Percentiles rank a stretch among this genome's conserved stretches.
Conservation (phyloP, 768 basidiomycete genomes). For the Pisolithus tinctorius region DNA sequence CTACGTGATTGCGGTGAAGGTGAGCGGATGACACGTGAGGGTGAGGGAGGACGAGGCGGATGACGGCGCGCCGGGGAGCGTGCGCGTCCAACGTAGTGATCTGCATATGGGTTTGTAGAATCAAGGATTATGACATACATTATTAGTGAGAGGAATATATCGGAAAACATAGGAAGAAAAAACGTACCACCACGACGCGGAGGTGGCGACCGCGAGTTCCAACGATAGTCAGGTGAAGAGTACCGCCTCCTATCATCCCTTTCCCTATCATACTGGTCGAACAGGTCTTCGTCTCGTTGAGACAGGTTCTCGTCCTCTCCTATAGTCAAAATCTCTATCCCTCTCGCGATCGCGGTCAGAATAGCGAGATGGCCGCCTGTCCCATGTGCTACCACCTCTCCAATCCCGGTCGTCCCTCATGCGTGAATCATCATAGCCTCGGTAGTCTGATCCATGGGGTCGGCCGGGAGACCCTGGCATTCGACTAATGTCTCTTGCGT, state of each 20-base stretch:
- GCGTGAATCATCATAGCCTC: slow-evolving; percentile 10
- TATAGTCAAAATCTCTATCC: slow-evolving; percentile 2
- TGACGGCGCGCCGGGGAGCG: background rate
- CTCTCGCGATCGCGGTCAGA: slow-evolving; percentile 16
- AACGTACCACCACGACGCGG: slow-evolving; percentile 17
- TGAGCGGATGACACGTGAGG: background rate
- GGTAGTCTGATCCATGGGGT: slow-evolving; percentile 15
- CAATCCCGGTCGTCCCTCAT: slow-evolving; percentile 3
- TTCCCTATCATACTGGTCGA: slow-evolving; percentile 3
- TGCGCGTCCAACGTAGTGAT: background rate
- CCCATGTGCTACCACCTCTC: background rate
- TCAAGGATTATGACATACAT: too few relatives aligned
- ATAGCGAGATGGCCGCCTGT: background rate
- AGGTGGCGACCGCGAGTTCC: slow-evolving; percentile 16
- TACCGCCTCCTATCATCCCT: slow-evolving; percentile 17
- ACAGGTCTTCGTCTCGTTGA: background rate
- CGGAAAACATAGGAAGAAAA: background rate
- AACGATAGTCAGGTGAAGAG: slow-evolving; percentile 12
- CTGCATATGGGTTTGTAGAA: background rate
- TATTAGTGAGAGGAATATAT: background rate
- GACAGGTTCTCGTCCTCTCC: background rate
- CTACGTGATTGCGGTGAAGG: background rate
- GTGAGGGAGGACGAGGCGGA: background rate
- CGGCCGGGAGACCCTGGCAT: slow-evolving; percentile 11
- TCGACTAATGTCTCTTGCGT: slow-evolving; percentile 11